Conservation (phyloP, 345 rosid genomes). For the Salix exigua region DNA sequence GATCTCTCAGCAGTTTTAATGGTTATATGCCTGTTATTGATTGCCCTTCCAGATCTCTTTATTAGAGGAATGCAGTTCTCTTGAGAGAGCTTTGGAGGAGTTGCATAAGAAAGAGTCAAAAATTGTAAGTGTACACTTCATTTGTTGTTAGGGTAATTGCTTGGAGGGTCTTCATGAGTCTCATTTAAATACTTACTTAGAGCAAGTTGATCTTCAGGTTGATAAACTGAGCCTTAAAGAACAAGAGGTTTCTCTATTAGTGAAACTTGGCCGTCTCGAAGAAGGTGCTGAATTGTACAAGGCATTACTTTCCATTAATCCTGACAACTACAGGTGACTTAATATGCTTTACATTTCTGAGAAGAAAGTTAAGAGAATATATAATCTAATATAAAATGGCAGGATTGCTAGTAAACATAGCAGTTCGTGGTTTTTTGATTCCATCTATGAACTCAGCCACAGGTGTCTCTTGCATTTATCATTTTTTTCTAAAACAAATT, state of each 20-base stretch:
- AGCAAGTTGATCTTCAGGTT: constrained; percentile 51
- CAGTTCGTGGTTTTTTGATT: neutral
- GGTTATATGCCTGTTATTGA: neutral
- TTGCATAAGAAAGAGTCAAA: constrained; percentile 65
- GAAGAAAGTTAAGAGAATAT: neutral
- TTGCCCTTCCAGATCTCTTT: constrained; percentile 59
- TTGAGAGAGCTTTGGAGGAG: constrained; percentile 77
- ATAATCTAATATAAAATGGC: neutral
- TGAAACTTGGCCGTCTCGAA: constrained; percentile 66
- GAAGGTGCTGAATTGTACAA: constrained; percentile 74
- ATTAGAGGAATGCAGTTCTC: constrained; percentile 73
- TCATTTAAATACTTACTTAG: constrained; percentile 10
- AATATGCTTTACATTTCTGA: constrained; percentile 2
- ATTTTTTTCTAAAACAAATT: neutral
- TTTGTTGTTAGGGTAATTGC: neutral
- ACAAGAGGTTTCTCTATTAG: constrained; percentile 80
- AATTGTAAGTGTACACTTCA: constrained; percentile 53
- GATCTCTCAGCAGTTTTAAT: neutral
- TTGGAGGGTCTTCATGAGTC: neutral
- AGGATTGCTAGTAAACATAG: neutral
- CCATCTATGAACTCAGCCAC: neutral
- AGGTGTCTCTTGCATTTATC: neutral
- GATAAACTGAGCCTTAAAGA: constrained; percentile 80
- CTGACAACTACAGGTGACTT: constrained; percentile 90
- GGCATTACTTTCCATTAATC: constrained; percentile 78